Percentiles rank a stretch among this genome's conserved stretches.
phyloP scores from a whole-genome alignment of 1,139 yeast genomes.

The Yamadazyma diospyri region DNA sequence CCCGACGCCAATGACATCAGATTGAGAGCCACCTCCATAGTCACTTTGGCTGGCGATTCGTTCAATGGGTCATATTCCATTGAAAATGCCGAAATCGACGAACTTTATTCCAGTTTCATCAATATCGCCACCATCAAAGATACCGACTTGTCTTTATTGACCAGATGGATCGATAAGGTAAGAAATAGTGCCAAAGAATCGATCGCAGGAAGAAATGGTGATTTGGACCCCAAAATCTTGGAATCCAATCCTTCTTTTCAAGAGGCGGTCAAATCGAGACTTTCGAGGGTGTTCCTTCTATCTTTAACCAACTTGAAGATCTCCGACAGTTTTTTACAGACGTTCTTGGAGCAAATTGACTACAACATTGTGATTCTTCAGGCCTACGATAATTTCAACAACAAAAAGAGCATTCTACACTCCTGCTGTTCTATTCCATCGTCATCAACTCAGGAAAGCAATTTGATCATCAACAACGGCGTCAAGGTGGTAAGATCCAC shows the following conservation, averaged over 20 bases:
- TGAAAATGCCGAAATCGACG: constrained; percentile 50
- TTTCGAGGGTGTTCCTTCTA: constrained; percentile 63
- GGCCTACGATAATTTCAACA: constrained; percentile 39
- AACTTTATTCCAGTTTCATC: constrained; percentile 63
- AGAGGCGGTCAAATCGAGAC: constrained; percentile 30
- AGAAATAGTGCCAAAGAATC: constrained; percentile 22
- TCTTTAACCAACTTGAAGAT: constrained; percentile 54
- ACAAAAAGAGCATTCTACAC: constrained; percentile 39
- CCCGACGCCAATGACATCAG: background rate
- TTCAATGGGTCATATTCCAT: constrained; percentile 5
- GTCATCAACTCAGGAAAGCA: constrained; percentile 28
- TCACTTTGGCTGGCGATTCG: constrained; percentile 4
- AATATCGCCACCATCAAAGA: constrained; percentile 52
- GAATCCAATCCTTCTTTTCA: constrained; percentile 8
- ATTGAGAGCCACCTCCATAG: constrained; percentile 10
- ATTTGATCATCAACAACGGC: constrained; percentile 40
- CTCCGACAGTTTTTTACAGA: constrained; percentile 45
- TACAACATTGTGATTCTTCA: constrained; percentile 40
- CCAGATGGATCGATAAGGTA: constrained; percentile 50
- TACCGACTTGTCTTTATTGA: constrained; percentile 41
- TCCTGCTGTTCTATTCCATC: constrained; percentile 45
- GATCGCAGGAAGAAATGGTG: background rate
- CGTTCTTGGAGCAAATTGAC: constrained; percentile 42
- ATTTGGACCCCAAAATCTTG: constrained; percentile 1
- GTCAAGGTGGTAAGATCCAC: constrained; percentile 40